These are phyloP conservation scores for Tieghemiomyces parasiticus DNA, from an alignment of 192 early-diverging fungal species.

Conservation along the genomic window DNA sequence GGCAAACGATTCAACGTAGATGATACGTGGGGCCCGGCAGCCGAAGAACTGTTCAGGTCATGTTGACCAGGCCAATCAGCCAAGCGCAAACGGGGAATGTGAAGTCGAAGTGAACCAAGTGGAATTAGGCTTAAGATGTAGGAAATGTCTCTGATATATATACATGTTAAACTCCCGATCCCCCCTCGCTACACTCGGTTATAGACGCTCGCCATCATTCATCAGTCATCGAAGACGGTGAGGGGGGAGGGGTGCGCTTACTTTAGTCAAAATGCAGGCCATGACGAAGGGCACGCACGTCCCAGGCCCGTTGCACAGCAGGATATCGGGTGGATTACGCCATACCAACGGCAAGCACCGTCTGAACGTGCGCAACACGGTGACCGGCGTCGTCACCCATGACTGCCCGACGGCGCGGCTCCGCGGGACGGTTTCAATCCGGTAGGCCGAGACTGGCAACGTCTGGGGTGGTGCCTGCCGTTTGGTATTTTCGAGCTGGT, in stretches of 20 bases:
- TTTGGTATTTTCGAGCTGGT: constrained; percentile 3
- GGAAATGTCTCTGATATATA: too few species aligned
- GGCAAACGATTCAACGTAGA: constrained; percentile 90
- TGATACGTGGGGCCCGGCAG: constrained; percentile 35
- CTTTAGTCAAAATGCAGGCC: constrained; percentile 40
- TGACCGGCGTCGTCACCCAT: constrained; percentile 35
- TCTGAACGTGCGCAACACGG: constrained; percentile 21
- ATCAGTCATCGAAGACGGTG: too few species aligned
- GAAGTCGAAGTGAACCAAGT: too few species aligned
- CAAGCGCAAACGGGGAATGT: too few species aligned
- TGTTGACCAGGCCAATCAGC: too few species aligned
- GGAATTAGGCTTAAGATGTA: too few species aligned
- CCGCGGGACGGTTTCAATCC: constrained; percentile 43
- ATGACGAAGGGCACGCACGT: constrained; percentile 64
- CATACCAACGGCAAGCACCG: constrained; percentile 20
- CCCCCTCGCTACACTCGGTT: too few species aligned
- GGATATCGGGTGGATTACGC: constrained; percentile 38
- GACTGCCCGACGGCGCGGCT: constrained; percentile 61
- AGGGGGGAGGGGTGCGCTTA: constrained; percentile 16
- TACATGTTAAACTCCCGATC: too few species aligned
- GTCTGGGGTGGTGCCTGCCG: not conserved
- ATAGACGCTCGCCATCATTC: too few species aligned
- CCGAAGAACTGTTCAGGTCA: constrained; percentile 39
- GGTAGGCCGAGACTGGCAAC: constrained; percentile 16
- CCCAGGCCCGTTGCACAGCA: constrained; percentile 83